Evolutionary conservation across 2,329 filamentous ascomycete genomes (phyloP).

Genomic region (Pseudogymnoascus sp.): DNA sequence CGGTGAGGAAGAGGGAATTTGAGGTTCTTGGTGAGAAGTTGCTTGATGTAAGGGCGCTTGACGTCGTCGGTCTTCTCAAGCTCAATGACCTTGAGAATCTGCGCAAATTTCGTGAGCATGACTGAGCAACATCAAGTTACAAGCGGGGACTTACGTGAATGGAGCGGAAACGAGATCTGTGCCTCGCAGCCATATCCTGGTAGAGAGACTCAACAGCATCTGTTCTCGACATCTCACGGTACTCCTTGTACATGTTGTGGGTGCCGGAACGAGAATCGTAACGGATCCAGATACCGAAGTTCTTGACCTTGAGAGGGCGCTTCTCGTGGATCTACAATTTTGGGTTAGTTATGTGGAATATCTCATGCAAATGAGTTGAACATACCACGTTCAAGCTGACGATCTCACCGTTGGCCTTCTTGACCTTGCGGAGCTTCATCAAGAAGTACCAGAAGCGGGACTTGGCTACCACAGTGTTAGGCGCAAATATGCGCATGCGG

Average conservation of each 20-base stretch:
- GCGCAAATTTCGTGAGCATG: slow-evolving; percentile 15
- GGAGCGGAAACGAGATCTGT: slow-evolving; percentile 95
- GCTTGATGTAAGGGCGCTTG: slow-evolving; percentile 99
- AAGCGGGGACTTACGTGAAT: slow-evolving; percentile 71
- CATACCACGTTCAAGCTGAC: slow-evolving; percentile 91
- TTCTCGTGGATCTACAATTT: slow-evolving; percentile 81
- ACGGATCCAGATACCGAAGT: slow-evolving; percentile 99
- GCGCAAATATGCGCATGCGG: slow-evolving; percentile 99
- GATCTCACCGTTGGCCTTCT: slow-evolving; percentile 99
- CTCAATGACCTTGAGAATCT: slow-evolving; percentile 99
- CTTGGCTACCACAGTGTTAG: slow-evolving; percentile 97
- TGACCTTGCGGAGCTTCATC: slow-evolving; percentile 98
- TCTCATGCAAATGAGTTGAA: slow-evolving; percentile 20
- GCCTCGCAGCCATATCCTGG: slow-evolving; percentile 98
- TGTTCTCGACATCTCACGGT: slow-evolving; percentile 95
- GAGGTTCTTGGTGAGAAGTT: slow-evolving; percentile 89
- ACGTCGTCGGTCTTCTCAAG: slow-evolving; percentile 89
- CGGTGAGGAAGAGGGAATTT: slow-evolving; percentile 99
- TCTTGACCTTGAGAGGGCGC: slow-evolving; percentile 99
- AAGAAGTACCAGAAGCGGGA: slow-evolving; percentile 99
- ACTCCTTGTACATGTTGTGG: slow-evolving; percentile 99
- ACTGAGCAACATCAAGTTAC: not conserved
- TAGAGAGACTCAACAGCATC: slow-evolving; percentile 95
- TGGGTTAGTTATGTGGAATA: slow-evolving; percentile 15
- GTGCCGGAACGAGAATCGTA: slow-evolving; percentile 99